These are phyloP conservation scores for Parachaetomium inaequale DNA, from an alignment of 495 filamentous ascomycete species.

Conservation along the genomic window DNA sequence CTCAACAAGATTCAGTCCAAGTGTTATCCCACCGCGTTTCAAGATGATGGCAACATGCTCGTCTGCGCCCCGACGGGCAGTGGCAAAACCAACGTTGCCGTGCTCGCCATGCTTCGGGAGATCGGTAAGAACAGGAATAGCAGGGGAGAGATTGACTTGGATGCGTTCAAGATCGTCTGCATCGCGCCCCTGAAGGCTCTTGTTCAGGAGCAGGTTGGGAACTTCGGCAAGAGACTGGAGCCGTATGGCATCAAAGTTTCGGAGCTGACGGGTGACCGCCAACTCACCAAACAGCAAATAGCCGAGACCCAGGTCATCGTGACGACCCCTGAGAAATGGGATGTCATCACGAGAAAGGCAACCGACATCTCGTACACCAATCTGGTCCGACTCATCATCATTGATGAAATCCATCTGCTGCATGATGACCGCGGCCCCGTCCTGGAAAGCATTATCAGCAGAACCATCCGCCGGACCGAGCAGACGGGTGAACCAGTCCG, in stretches of 20 bases:
- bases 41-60: slow-evolving; percentile 94
- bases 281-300: slow-evolving; percentile 98
- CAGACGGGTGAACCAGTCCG: slow-evolving; percentile 89
- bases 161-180: slow-evolving; percentile 96
- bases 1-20: slow-evolving; percentile 94
- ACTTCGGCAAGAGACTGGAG: slow-evolving; percentile 87
- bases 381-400: slow-evolving; percentile 88
- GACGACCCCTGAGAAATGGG: slow-evolving; percentile 98
- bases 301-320: slow-evolving; percentile 97
- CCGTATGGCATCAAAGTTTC: slow-evolving; percentile 89
- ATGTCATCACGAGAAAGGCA: slow-evolving; percentile 97
- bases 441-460: slow-evolving; percentile 91
- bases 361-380: slow-evolving; percentile 97
- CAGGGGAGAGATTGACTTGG: slow-evolving; percentile 85
- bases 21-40: slow-evolving; percentile 87
- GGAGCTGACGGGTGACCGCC: slow-evolving; percentile 93
- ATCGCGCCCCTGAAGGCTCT: slow-evolving; percentile 92
- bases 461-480: slow-evolving; percentile 88
- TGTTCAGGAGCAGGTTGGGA: slow-evolving; percentile 95
- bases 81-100: slow-evolving; percentile 98
- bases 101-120: slow-evolving; percentile 93
- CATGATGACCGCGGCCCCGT: slow-evolving; percentile 98
- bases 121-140: slow-evolving; percentile 91
- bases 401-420: slow-evolving; percentile 96
- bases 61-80: slow-evolving; percentile 96